Evolutionary conservation across 495 filamentous ascomycete species (phyloP), one percentile per base, ranked within the genome.

Genomic region (Daldinia decipiens): DNA sequence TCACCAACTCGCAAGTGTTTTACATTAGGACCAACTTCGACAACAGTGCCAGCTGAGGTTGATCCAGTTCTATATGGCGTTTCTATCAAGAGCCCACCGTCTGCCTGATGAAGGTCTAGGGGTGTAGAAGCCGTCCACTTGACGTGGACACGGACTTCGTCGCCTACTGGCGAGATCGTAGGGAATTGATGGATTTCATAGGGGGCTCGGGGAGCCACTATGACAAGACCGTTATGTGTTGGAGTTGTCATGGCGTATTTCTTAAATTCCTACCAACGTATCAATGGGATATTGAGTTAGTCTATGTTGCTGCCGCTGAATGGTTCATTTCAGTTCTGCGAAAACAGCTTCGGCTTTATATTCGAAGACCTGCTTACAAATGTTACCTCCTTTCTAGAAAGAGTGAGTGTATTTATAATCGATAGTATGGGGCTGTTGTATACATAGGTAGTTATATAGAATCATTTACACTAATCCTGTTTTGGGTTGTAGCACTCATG

Each of bases 91-190:
- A 87, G 74, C 7, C 82, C 84, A 39, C 85, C 82, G 65, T 85
- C 83, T 40, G 81, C 82, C 68, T 86, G 82, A 74, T 87, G 86
- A 32, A 87, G 77, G 70, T 87, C 84, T 1, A 87, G 76, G 0
- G 86, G 86, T 15, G 83, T 83, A 13, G 85, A 86, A 17, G 84
- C 76, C 5, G 84, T 86, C 82, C 82, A 87, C 58, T 82, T 71
- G 5, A 83, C 78, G 36, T 79, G 73, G 31, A 85, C 66, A 15
- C 75, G 67, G 40, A 82, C 76, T 63, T 85, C 83, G 43, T 72
- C 71, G 2, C 59, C 67, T n/a, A 38, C 57, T 7, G 83, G 84
- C 24, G 77, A 26, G 55, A 77, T 59, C 4, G 83, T 85, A 5
- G 82, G 79, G 15, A 74, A 71, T 32, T 73, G 52, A 59, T 65